Percentiles rank a stretch among this genome's conserved stretches.
Conservation (phyloP, 305 asterid genomes). For the Fraxinus ornus region DNA sequence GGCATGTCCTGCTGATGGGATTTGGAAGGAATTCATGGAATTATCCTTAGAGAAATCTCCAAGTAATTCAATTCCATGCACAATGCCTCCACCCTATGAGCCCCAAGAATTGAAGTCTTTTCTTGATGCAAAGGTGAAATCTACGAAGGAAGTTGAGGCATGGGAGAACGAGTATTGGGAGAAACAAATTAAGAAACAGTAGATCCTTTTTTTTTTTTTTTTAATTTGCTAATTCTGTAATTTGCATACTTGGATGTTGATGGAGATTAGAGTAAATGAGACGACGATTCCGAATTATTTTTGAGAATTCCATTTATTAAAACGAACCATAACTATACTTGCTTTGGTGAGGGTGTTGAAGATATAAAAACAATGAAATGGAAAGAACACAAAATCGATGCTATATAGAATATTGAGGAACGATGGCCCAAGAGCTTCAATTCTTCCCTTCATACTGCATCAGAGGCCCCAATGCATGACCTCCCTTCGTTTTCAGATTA, state of each 20-base stretch:
- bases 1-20: constrained; percentile 55
- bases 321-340: background rate
- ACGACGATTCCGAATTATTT: background rate
- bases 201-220: background rate
- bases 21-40: constrained; percentile 65
- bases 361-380: background rate
- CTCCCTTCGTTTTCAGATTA: background rate
- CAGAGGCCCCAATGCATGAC: background rate
- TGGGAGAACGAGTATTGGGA: constrained; percentile 71
- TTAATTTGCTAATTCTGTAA: background rate
- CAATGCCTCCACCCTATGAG: constrained; percentile 65
- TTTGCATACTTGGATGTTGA: background rate
- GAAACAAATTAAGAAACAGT: constrained; percentile 27
- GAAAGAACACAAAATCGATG: background rate
- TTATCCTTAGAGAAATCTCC: constrained; percentile 69
- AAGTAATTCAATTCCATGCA: constrained; percentile 55
- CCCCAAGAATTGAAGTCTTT: constrained; percentile 46
- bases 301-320: background rate
- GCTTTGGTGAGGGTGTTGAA: background rate
- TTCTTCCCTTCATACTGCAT: background rate
- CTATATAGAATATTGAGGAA: background rate
- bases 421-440: background rate
- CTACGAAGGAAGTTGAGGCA: constrained; percentile 53
- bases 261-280: background rate
- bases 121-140: constrained; percentile 37